Conservation (phyloP, 2,329 filamentous ascomycete species). For the Fusarium tupiense region DNA sequence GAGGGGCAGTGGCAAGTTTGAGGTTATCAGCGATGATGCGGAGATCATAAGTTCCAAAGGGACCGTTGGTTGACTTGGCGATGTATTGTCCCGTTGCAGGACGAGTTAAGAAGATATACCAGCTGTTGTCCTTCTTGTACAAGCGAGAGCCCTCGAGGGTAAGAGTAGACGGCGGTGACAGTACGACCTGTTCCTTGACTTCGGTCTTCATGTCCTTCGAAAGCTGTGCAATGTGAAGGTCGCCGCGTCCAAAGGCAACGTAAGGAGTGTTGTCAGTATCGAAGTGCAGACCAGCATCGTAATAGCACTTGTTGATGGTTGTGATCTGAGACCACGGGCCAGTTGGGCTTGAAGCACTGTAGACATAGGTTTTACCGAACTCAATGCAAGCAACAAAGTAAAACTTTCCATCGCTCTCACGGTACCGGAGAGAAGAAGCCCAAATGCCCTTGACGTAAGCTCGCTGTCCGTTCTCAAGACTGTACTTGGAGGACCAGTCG, state of each 20-base stretch:
- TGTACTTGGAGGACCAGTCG: conserved; percentile 3
- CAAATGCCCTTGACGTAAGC: conserved; percentile 66
- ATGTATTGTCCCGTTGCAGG: conserved; percentile 58
- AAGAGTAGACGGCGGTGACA: not conserved
- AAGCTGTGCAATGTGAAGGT: conserved; percentile 62
- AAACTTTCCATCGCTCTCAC: conserved; percentile 18
- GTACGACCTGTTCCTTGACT: conserved; percentile 11
- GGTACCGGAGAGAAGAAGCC: conserved; percentile 52
- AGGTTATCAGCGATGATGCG: conserved; percentile 50
- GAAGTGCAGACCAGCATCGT: conserved; percentile 65
- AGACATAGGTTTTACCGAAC: conserved; percentile 59
- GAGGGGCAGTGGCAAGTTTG: conserved; percentile 52
- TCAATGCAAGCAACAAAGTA: conserved; percentile 53
- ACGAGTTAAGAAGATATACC: conserved; percentile 63
- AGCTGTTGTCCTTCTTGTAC: conserved; percentile 64
- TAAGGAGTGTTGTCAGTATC: conserved; percentile 67
- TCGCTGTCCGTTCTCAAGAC: conserved; percentile 48
- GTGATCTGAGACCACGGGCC: conserved; percentile 55
- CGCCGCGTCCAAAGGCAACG: conserved; percentile 60
- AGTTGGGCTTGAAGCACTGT: conserved; percentile 54
- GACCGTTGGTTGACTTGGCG: conserved; percentile 53
- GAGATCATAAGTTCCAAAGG: conserved; percentile 62
- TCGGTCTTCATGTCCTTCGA: conserved; percentile 48
- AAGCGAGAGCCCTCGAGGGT: conserved; percentile 61
- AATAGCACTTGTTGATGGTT: conserved; percentile 63